Evolutionary conservation across 257 asterid genomes (phyloP), one percentile per base, ranked within the genome.

Genomic region (Solanum chiquidenum): DNA sequence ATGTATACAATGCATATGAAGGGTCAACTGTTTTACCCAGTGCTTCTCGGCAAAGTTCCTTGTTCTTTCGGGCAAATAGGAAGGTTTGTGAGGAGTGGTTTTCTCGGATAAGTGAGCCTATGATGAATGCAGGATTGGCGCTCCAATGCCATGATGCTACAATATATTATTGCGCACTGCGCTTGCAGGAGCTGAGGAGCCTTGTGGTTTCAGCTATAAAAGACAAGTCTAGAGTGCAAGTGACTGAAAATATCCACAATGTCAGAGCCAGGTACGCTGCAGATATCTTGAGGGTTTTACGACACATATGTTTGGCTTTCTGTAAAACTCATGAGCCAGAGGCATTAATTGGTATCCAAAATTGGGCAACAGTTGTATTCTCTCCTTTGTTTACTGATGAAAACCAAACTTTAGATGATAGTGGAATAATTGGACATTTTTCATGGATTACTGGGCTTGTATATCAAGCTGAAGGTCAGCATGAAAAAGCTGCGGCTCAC

Each of bases 81-180:
- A 97, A 96, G 91, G 99, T 97, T 60, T 97, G 98, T 9, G 99
- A 95, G 93, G 99, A 97, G 93, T 97, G 99, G 99, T 97, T 97
- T 91, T 95, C 99, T 89, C 95, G 99, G 91, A 97, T 97, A 87
- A 94, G 94, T 90, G 99, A 97, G 93, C 99, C 99, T 83, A 97
- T 97, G 99, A 93, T 97, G 99, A 96, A 95, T 91, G 99, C 99
- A 90, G 99, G 99, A 87, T 85, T 94, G 90, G 95, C 98, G 6
- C 95, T 97, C 86, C 98, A 96, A 90, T 95, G 98, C 88, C 97
- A 95, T 88, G 95, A 94, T 93, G 96, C 98, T 85, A 93, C 98
- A 40, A 89, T 96, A 90, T 97, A 95, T 85, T 96, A 97, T 87
- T 94, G 98, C 87, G 87, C 93, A n/a, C 72, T 93, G 82, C 95